Base-by-base conservation (phyloP, 192 early-diverging fungal genomes). In the Phycomyces blakesleeanus region DNA sequence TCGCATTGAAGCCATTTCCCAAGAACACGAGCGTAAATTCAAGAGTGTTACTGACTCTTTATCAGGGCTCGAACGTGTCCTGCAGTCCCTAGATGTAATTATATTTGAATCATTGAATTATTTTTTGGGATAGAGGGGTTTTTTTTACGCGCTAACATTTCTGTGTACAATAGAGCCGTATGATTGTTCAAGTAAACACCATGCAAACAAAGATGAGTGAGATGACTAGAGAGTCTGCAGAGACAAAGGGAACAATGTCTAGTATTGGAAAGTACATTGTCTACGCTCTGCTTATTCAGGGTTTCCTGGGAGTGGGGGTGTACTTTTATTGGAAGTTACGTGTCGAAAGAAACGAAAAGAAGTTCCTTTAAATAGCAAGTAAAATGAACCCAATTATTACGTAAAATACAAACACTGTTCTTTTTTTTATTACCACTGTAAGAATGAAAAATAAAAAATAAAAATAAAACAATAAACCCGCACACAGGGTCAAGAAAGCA, bases 281-380 rank as follows among this genome's bases (percentile, higher is more conserved):
- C 25, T 74, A 74, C 25, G 65, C 65, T 16, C 42, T 64, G 26
- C 34, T 67, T n/a, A 40, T 53, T 27, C 72, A 74, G 29, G 55
- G 49, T 14, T 14, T 61, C 0, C 42, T 63, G 37, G 65, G 54
- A 40, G 44, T 55, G 18, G 72, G 57, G 0, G 62, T 16, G 1
- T 74, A 68, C 49, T 39, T 51, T 27, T 74, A 74, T 55, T 74
- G 59, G 51, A 74, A 74, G 44, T 20, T 64, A 20, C 66, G 72
- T 11, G 58, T 74, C 18, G 66, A 74, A 49, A 29, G 49, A 16
- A 74, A 68, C 51, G 57, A 68, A 20, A 74, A 74, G 53, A 74
- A 74, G 41, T 74, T 64, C 25, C 41, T 74, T 9, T 74, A 63
- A 29, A 0, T 20, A 39, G 12, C 6, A 41, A 14, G 6, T 41